Conservation (phyloP, 1,284 basidiomycete genomes). For the Papiliotrema laurentii region DNA sequence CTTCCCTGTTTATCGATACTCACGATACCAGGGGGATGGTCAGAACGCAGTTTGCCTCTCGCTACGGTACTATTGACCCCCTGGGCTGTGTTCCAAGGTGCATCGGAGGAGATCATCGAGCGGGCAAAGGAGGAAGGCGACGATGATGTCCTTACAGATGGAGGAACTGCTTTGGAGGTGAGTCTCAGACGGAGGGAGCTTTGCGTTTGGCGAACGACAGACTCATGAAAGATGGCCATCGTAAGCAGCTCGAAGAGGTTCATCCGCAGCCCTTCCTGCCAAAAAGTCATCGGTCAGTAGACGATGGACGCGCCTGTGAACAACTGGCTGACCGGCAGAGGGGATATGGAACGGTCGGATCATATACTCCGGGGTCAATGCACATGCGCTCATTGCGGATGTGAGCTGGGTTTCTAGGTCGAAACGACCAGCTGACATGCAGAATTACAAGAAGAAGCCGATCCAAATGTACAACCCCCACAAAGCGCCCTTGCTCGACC, state of each 20-base stretch:
- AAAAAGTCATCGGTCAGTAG: slow-evolving; percentile 67
- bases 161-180: slow-evolving; percentile 80
- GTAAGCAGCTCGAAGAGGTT: slow-evolving; percentile 76
- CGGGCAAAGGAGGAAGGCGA: slow-evolving; percentile 62
- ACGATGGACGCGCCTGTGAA: too few species aligned
- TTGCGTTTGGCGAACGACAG: not conserved
- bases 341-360: slow-evolving; percentile 63
- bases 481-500: slow-evolving; percentile 84
- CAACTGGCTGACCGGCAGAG: slow-evolving; percentile 22
- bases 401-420: slow-evolving; percentile 51
- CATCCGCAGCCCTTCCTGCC: slow-evolving; percentile 78
- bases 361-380: slow-evolving; percentile 81
- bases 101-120: slow-evolving; percentile 60
- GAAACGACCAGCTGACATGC: slow-evolving; percentile 4
- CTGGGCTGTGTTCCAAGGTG: slow-evolving; percentile 81
- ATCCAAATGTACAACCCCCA: slow-evolving; percentile 92
- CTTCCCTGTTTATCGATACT: not conserved
- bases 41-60: slow-evolving; percentile 68
- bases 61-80: slow-evolving; percentile 75
- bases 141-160: slow-evolving; percentile 65
- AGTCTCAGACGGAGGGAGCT: slow-evolving; percentile 1
- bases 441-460: slow-evolving; percentile 90
- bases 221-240: slow-evolving; percentile 63
- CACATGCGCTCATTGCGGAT: slow-evolving; percentile 78
- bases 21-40: slow-evolving; percentile 54